Conservation (phyloP, 176 grass and related monocot species). For the Cenchrus fungigraminus region DNA sequence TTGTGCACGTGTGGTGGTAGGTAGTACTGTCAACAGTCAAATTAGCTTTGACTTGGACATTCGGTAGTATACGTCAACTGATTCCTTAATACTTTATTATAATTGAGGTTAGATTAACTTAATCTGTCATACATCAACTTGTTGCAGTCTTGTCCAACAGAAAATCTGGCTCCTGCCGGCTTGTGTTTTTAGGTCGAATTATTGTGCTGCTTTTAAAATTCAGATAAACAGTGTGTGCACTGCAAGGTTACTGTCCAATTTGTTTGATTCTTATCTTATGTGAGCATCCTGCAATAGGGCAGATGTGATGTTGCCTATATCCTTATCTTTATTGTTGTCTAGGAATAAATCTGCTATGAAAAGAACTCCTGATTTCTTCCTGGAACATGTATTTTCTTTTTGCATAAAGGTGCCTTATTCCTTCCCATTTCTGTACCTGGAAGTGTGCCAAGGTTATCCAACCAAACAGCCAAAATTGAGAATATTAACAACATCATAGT, state of each 20-base stretch:
- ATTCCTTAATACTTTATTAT: slow-evolving; percentile 30
- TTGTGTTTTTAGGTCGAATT: slow-evolving; percentile 17
- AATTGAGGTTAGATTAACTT: slow-evolving; percentile 19
- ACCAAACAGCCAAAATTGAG: slow-evolving; percentile 1
- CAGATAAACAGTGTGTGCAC: background rate
- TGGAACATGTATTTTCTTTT: background rate
- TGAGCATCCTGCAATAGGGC: slow-evolving; percentile 25
- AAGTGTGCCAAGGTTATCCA: background rate
- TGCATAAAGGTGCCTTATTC: background rate
- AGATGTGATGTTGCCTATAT: slow-evolving; percentile 32
- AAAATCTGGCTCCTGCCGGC: background rate
- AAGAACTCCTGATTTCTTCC: background rate
- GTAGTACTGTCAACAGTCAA: slow-evolving; percentile 34
- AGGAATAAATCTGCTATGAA: slow-evolving; percentile 13
- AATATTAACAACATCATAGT: background rate
- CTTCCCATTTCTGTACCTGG: slow-evolving; percentile 16
- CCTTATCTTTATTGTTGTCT: slow-evolving; percentile 2
- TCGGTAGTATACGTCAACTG: slow-evolving; percentile 32
- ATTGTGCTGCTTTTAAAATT: slow-evolving; percentile 10
- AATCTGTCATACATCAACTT: slow-evolving; percentile 38
- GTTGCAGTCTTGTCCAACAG: slow-evolving; percentile 20
- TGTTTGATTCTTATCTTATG: slow-evolving; percentile 1
- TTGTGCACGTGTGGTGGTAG: slow-evolving; percentile 48
- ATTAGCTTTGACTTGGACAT: slow-evolving; percentile 31
- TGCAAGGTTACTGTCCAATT: slow-evolving; percentile 28